Evolutionary conservation across 2,329 filamentous ascomycete species (phyloP).

Genomic region (Fusarium clavum): DNA sequence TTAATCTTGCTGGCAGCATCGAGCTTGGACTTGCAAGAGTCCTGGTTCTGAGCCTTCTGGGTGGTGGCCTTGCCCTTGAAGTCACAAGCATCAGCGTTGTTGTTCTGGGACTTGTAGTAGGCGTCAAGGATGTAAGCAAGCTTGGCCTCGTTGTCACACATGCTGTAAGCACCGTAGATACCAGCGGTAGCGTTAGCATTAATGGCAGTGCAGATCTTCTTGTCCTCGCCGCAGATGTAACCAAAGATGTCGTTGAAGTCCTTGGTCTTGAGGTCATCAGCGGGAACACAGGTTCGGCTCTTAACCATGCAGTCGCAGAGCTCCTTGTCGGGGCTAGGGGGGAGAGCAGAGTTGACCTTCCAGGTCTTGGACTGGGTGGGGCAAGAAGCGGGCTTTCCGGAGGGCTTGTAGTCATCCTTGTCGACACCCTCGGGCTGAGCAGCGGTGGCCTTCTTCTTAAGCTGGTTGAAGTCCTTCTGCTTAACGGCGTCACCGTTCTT

Average conservation of each 20-base stretch:
- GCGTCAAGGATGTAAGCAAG: conserved; percentile 79
- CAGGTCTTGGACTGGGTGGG: conserved; percentile 74
- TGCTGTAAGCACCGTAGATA: conserved; percentile 80
- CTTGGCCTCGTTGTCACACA: conserved; percentile 78
- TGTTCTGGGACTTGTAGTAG: conserved; percentile 73
- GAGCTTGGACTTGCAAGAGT: conserved; percentile 69
- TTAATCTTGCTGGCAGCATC: conserved; percentile 71
- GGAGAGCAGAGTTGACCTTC: conserved; percentile 74
- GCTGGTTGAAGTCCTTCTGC: conserved; percentile 78
- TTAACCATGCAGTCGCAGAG: conserved; percentile 90
- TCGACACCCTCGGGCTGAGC: conserved; percentile 75
- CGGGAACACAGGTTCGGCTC: conserved; percentile 77
- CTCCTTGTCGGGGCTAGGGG: conserved; percentile 80
- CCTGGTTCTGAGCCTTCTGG: conserved; percentile 60
- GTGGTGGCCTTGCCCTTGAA: conserved; percentile 75
- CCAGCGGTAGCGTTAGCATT: conserved; percentile 73
- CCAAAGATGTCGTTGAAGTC: conserved; percentile 77
- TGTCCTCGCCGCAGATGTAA: conserved; percentile 73
- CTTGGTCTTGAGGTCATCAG: conserved; percentile 65
- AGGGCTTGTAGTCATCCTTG: conserved; percentile 76
- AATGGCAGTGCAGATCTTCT: conserved; percentile 74
- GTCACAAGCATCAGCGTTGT: conserved; percentile 71
- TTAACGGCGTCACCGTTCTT: conserved; percentile 70
- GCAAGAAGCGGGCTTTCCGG: conserved; percentile 78
- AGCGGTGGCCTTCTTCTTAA: conserved; percentile 76